Conservation (phyloP, 768 basidiomycete species). For the Leccinum variicolor region DNA sequence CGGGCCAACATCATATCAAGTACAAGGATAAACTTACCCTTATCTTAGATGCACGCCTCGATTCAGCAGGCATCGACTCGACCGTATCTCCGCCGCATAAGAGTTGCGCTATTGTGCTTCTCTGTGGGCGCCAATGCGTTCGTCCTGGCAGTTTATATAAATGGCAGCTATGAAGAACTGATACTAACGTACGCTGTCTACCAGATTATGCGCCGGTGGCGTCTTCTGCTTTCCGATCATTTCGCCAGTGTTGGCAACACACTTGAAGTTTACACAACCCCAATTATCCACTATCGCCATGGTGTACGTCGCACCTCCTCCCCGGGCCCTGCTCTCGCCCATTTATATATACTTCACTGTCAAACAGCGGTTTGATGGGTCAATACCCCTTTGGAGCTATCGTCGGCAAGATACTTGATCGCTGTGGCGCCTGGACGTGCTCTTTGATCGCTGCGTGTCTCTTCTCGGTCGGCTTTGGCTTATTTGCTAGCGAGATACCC, state of each 20-base stretch:
- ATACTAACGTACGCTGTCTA: background rate
- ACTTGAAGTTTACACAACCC: conserved; percentile 65
- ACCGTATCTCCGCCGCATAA: conserved; percentile 19
- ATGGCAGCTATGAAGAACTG: background rate
- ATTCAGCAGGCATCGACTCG: conserved; percentile 2
- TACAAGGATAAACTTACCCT: no score
- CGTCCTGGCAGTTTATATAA: conserved; percentile 30
- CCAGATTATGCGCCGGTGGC: conserved; percentile 73
- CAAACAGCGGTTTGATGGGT: conserved; percentile 69
- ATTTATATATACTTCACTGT: background rate
- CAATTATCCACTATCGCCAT: conserved; percentile 77
- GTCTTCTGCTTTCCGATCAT: conserved; percentile 78
- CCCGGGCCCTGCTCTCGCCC: background rate
- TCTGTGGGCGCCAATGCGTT: conserved; percentile 67
- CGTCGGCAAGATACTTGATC: conserved; percentile 67
- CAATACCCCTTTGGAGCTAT: conserved; percentile 76
- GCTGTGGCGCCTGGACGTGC: conserved; percentile 62
- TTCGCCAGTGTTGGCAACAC: conserved; percentile 56
- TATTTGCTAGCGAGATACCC: conserved; percentile 59
- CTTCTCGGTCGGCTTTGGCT: conserved; percentile 58
- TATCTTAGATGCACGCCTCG: conserved; percentile 12
- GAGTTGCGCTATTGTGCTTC: conserved; percentile 39
- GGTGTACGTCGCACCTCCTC: conserved; percentile 54
- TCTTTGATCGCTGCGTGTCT: conserved; percentile 59
- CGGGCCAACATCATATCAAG: background rate